A percentile compares a stretch with the other conserved stretches of the same genome.
Evolutionary conservation across 2,329 filamentous ascomycete genomes (phyloP).

Genomic region (Plectosphaerella sp.): DNA sequence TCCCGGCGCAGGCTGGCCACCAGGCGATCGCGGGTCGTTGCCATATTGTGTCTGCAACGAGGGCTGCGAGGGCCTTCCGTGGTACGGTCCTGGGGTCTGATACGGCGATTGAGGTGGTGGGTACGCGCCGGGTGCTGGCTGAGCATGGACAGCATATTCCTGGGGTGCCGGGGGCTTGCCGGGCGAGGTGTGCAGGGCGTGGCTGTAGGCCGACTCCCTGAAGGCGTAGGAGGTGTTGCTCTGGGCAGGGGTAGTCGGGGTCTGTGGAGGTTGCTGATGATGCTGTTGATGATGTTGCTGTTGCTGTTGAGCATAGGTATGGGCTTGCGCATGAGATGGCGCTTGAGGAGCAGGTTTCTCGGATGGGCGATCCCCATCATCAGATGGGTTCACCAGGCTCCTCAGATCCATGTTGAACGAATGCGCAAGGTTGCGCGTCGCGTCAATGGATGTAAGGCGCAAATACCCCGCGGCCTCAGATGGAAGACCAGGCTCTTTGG

Average conservation of each 20-base stretch:
- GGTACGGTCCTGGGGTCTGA: constrained; percentile 35
- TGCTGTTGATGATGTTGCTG: constrained; percentile 23
- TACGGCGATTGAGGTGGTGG: constrained; percentile 31
- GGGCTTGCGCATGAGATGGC: constrained; percentile 23
- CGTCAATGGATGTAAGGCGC: neutral
- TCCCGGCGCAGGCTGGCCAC: constrained; percentile 34
- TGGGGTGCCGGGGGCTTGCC: constrained; percentile 34
- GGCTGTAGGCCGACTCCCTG: constrained; percentile 36
- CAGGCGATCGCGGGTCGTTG: constrained; percentile 45
- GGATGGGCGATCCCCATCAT: constrained; percentile 31
- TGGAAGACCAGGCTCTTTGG: too few species aligned
- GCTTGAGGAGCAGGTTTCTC: constrained; percentile 4
- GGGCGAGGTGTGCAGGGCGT: constrained; percentile 39
- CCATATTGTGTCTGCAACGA: constrained; percentile 42
- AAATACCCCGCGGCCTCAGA: too few species aligned
- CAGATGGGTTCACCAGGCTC: constrained; percentile 50
- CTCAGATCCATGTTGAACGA: constrained; percentile 42
- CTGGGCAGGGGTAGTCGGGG: constrained; percentile 25
- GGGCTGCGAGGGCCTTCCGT: constrained; percentile 35
- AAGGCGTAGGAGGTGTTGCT: constrained; percentile 40
- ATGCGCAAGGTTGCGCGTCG: neutral
- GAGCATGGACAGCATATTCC: constrained; percentile 32
- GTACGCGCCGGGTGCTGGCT: constrained; percentile 25
- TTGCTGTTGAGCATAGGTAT: constrained; percentile 13
- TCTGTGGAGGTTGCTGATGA: constrained; percentile 16